Base-by-base conservation (phyloP, 257 asterid genomes). In the Ligustrum vulgare region DNA sequence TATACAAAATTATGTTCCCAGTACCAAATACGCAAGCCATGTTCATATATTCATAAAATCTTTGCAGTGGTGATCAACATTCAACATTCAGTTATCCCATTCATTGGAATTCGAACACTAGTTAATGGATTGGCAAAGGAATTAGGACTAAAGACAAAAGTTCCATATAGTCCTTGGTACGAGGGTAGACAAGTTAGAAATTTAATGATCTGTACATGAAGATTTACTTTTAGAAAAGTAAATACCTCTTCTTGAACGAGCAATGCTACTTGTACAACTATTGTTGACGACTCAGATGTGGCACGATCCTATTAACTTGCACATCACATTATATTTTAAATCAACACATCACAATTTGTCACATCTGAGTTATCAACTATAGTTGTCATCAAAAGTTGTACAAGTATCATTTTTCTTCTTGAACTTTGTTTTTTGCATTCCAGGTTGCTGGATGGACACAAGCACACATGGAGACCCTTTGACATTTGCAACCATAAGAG, bases 381-480 rank as follows among this genome's bases (percentile, higher is more conserved):
- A 28, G 31, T 28, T 28, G 31, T 28, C 31, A 28, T 28, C 31
- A 1, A 28, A 28, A 28, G 31, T 28, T 1, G 31, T 28, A 28
- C 31, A 28, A 28, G 31, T 28, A 28, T 28, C 31, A 28, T 28
- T 28, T 28, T 28, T 28, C 31, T 20, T 56, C 64, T 56, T 31
- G 2, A 43, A 71, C 23, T 32, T 12, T 39, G 34, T 4, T 43
- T 34, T 22, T 12, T 12, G 10, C 13, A 12, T 47, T 72, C 37
- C 73, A 90, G 96, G 94, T 91, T 62, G 98, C 82, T 71, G 97
- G 97, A 5, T 93, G 98, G 98, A 82, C 90, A 18, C 82, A 84
- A 35, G 86, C 66, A 71, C 66, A 71, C 91, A 93, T 37, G 93
- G 96, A 3, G 83, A 87, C 23, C 43, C 75, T 16, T 80, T 93